Evolutionary conservation across 1,139 yeast species (phyloP).

Genomic region (Debaryomycetaceae sp.): DNA sequence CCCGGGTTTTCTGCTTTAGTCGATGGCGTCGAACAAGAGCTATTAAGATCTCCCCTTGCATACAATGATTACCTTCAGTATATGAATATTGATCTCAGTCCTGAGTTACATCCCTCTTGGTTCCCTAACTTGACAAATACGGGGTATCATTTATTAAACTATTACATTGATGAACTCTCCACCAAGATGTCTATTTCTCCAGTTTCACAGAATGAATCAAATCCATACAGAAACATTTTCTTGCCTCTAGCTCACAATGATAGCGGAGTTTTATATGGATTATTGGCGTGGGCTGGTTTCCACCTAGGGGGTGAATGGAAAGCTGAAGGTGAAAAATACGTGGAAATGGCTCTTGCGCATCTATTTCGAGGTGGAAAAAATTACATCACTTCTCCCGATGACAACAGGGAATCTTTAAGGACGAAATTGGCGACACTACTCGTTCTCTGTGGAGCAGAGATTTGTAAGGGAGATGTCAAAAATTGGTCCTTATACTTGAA

Average conservation of each 20-base stretch:
- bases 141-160: slow-evolving; percentile 47
- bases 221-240: slow-evolving; percentile 69
- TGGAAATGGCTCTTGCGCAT: slow-evolving; percentile 44
- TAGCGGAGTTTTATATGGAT: slow-evolving; percentile 62
- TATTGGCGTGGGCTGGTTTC: slow-evolving; percentile 77
- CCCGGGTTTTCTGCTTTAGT: neutral
- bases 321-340: slow-evolving; percentile 43
- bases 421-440: slow-evolving; percentile 62
- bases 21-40: neutral
- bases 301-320: slow-evolving; percentile 50
- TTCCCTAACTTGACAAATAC: slow-evolving; percentile 16
- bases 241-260: slow-evolving; percentile 73
- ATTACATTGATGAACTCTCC: slow-evolving; percentile 61
- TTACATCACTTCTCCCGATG: slow-evolving; percentile 7
- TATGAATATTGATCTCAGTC: neutral
- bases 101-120: neutral
- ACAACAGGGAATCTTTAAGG: slow-evolving; percentile 18
- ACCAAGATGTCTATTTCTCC: slow-evolving; percentile 64
- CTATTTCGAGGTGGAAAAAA: slow-evolving; percentile 13
- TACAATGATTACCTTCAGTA: slow-evolving; percentile 5
- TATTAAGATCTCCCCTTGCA: neutral
- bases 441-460: slow-evolving; percentile 68
- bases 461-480: slow-evolving; percentile 71
- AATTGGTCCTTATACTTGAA: slow-evolving; percentile 63
- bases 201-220: slow-evolving; percentile 46